Base-by-base conservation (phyloP, 306 rosid species). In the Mucuna pruriens region DNA sequence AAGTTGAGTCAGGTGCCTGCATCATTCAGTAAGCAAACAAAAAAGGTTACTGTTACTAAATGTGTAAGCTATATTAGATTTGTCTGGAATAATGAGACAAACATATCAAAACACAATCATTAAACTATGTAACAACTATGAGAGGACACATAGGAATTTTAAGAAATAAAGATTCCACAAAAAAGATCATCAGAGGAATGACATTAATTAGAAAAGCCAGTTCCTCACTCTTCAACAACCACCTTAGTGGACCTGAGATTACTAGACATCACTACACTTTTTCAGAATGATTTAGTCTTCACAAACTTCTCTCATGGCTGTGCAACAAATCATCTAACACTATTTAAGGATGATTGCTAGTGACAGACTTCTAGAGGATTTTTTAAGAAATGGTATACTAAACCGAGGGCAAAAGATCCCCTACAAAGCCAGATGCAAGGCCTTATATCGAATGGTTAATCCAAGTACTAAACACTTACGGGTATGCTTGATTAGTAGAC, bases 1-100 rank as follows among this genome's bases (percentile, higher is more conserved):
- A 45, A 95, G 94, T 76, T 95, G 92, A 78, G 95, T 90, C 12
- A 93, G 93, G 88, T 95, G 98, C 98, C 99, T 95, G 84, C 38
- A 57, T 77, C 75, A 67, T 79, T 80, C 61, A 55, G 45, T 26
- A 78, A 61, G 42, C 46, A 72, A 76, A 81, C 38, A 75, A 34
- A 42, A 34, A 51, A 71, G 45, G 26, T 49, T 20, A 22, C 49
- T 26, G 52, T 75, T 34, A 85, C 49, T 22, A 51, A 20, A 70
- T 61, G 33, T 60, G 34, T 34, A 65, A 73, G 17, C 67, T 66
- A 66, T 39, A 40, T 63, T 71, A n/a, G 40, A 70, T 42, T 52
- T 23, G 2, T 38, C 9, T 54, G 10, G 57, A 48, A 36, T 38
- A 38, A 55, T 40, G 33, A 40, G 11, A 49, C 26, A 25, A 26